phyloP scores from a whole-genome alignment of 805 yeast genomes.

The Sugiyamaella lignohabitans region DNA sequence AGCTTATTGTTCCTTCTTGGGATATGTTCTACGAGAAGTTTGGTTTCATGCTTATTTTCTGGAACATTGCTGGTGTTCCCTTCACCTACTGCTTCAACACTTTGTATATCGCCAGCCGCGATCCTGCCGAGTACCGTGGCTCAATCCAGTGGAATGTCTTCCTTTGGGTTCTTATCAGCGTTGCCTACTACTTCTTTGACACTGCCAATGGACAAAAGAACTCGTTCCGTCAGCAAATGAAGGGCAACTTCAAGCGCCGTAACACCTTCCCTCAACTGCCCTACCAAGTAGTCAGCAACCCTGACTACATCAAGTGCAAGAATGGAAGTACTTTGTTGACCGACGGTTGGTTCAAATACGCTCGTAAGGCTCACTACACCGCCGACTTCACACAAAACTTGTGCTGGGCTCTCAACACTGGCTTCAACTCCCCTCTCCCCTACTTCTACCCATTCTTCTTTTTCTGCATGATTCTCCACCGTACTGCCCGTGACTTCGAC shows the following conservation, averaged over 20 bases:
- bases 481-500: conserved; percentile 80
- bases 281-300: conserved; percentile 71
- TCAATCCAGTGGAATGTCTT: conserved; percentile 51
- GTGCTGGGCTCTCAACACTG: conserved; percentile 90
- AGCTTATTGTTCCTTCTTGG: conserved; percentile 96
- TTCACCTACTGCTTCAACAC: conserved; percentile 96
- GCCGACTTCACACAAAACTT: conserved; percentile 86
- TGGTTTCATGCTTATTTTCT: conserved; percentile 97
- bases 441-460: conserved; percentile 95
- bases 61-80: conserved; percentile 99
- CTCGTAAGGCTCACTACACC: conserved; percentile 91
- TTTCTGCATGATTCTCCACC: conserved; percentile 77
- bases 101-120: conserved; percentile 71
- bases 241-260: conserved; percentile 72
- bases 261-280: conserved; percentile 94
- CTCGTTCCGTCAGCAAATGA: conserved; percentile 65
- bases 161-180: conserved; percentile 50
- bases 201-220: conserved; percentile 94
- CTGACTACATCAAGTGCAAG: conserved; percentile 75
- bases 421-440: conserved; percentile 80
- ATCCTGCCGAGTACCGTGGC: conserved; percentile 78
- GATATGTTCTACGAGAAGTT: conserved; percentile 99
- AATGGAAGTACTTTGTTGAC: conserved; percentile 79
- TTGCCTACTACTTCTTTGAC: conserved; percentile 88
- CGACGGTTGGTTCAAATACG: conserved; percentile 92